Conservation (phyloP, 192 early-diverging fungal genomes). For the Coemansia sp. region DNA sequence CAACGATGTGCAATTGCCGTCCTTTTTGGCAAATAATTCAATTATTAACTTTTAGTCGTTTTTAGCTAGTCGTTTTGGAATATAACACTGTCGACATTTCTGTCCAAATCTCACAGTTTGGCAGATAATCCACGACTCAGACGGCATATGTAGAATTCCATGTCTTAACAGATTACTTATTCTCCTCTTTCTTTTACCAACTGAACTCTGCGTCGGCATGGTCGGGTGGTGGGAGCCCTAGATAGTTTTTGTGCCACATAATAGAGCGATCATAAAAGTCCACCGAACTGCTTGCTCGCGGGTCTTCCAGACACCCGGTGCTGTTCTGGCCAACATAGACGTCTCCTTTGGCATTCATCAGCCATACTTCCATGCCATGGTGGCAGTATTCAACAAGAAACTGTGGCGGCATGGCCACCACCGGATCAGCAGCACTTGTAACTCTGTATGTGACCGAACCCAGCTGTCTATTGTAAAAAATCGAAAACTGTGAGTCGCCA, state of each 20-base stretch:
- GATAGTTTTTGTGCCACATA: constrained; percentile 47
- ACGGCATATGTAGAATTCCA: no score
- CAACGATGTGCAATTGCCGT: no score
- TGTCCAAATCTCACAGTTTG: no score
- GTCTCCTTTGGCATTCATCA: constrained; percentile 35
- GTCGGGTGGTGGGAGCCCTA: constrained; percentile 45
- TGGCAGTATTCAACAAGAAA: constrained; percentile 48
- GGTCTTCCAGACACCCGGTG: constrained; percentile 38
- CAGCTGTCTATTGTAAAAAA: constrained; percentile 31
- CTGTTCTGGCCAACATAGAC: constrained; percentile 35
- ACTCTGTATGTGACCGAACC: constrained; percentile 42
- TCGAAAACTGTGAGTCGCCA: constrained; percentile 38
- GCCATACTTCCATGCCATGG: constrained; percentile 41
- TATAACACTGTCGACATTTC: no score
- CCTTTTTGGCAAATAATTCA: no score
- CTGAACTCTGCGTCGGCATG: constrained; percentile 46
- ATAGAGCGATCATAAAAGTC: constrained; percentile 42
- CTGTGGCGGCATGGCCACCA: constrained; percentile 43
- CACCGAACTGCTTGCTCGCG: constrained; percentile 39
- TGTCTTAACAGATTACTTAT: no score
- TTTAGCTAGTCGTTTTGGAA: no score
- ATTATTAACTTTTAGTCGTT: no score
- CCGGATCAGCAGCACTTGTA: constrained; percentile 36
- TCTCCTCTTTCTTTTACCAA: no score
- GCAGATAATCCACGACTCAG: no score